Evolutionary conservation across 768 basidiomycete species (phyloP).

Genomic region (Pulveroboletus sp.): DNA sequence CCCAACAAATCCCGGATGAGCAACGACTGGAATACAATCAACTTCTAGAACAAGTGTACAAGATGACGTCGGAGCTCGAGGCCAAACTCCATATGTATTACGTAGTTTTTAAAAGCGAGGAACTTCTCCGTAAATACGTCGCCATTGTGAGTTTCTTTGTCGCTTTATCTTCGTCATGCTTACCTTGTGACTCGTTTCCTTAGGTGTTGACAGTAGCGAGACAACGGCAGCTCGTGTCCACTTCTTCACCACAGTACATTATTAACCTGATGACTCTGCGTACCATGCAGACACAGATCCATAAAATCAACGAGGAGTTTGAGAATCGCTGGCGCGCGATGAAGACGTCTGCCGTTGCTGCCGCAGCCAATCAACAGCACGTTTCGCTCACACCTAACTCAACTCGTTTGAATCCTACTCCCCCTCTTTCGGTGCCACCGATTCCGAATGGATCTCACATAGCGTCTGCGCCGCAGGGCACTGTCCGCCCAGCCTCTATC

Average conservation of each 20-base stretch:
- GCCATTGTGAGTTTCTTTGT: slow-evolving; percentile 44
- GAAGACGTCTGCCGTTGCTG: slow-evolving; percentile 11
- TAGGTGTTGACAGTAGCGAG: slow-evolving; percentile 43
- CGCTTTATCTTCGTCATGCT: slow-evolving; percentile 9
- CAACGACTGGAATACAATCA: slow-evolving; percentile 50
- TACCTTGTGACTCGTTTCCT: slow-evolving; percentile 4
- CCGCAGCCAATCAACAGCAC: slow-evolving; percentile 5
- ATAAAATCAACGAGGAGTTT: slow-evolving; percentile 39
- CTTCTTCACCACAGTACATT: slow-evolving; percentile 29
- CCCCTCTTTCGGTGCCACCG: slow-evolving; percentile 17
- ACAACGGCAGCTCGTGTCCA: slow-evolving; percentile 24
- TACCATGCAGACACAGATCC: slow-evolving; percentile 41
- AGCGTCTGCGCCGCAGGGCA: slow-evolving; percentile 18
- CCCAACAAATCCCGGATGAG: slow-evolving; percentile 44
- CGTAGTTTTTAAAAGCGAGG: slow-evolving; percentile 45
- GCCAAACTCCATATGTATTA: slow-evolving; percentile 44
- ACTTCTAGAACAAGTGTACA: slow-evolving; percentile 46
- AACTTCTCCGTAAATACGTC: slow-evolving; percentile 44
- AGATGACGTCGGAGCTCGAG: slow-evolving; percentile 46
- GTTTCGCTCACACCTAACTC: not conserved
- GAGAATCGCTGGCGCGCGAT: slow-evolving; percentile 26
- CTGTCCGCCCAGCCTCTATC: slow-evolving; percentile 29
- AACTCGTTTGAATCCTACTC: slow-evolving; percentile 1
- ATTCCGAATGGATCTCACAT: slow-evolving; percentile 17
- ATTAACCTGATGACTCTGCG: slow-evolving; percentile 37